phyloP scores from a whole-genome alignment of 148 eudicot species.

The Persicaria tinctoria region DNA sequence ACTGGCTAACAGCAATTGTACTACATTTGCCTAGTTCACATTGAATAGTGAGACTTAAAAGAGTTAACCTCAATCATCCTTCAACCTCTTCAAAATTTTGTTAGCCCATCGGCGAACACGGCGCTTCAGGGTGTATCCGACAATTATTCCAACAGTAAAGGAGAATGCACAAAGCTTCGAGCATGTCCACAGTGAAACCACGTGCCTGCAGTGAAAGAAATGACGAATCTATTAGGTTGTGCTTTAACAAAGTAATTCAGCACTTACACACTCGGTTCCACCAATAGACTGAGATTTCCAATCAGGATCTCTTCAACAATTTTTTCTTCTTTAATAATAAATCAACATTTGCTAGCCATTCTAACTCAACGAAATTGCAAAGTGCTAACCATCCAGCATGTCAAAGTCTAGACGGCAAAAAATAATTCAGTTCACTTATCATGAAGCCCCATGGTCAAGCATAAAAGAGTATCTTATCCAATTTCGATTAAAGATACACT shows the following conservation, averaged over 20 bases:
- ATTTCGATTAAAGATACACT: background rate
- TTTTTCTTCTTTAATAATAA: background rate
- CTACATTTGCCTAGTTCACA: background rate
- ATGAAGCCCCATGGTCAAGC: background rate
- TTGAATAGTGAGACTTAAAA: background rate
- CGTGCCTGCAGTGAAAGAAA: conserved; percentile 32
- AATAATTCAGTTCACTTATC: too few relatives aligned
- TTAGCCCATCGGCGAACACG: conserved; percentile 73
- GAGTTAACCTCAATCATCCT: conserved; percentile 41
- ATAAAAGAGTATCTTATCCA: background rate
- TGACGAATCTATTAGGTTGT: too few relatives aligned
- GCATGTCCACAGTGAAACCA: conserved; percentile 65
- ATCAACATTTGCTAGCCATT: background rate
- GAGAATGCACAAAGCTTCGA: conserved; percentile 73
- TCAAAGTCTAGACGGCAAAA: background rate
- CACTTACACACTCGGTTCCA: background rate
- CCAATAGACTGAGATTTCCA: background rate
- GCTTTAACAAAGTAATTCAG: background rate
- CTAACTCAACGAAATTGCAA: background rate
- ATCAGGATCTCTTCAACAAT: background rate
- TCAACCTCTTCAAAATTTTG: conserved; percentile 41
- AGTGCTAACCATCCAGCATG: background rate
- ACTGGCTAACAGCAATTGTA: background rate
- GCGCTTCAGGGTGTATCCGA: conserved; percentile 75
- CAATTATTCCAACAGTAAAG: conserved; percentile 71